Evolutionary conservation across 768 basidiomycete species (phyloP).

Genomic region (Sporobolomyces phaffii): DNA sequence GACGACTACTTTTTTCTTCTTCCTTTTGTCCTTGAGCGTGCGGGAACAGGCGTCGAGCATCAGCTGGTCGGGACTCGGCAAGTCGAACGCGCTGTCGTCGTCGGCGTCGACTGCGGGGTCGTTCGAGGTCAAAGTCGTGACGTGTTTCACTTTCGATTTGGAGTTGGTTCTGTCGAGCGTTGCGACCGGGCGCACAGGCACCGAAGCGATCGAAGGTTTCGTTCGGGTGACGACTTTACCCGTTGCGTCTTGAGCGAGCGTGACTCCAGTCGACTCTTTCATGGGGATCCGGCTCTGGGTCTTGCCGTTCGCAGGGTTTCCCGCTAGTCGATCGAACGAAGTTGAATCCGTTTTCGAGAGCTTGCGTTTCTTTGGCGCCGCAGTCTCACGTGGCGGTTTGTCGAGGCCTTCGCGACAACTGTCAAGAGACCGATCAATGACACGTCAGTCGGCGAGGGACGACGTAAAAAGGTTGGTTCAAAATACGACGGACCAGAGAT

Average conservation of each 20-base stretch:
- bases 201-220: not conserved
- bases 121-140: too few species aligned
- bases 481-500: conserved; percentile 3
- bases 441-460: too few species aligned
- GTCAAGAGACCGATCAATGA: not conserved
- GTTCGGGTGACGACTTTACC: not conserved
- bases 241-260: not conserved
- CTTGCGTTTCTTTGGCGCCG: not conserved
- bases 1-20: not conserved
- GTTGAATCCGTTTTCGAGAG: not conserved
- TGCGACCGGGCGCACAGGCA: too few species aligned
- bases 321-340: not conserved
- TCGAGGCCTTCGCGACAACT: conserved; percentile 36
- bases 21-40: not conserved
- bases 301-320: not conserved
- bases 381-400: conserved; percentile 26
- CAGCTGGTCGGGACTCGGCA: conserved; percentile 13
- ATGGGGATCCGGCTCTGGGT: conserved; percentile 8
- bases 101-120: not conserved
- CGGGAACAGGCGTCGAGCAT: not conserved
- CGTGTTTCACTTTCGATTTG: not conserved
- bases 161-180: too few species aligned
- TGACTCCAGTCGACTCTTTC: not conserved
- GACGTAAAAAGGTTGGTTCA: not conserved
- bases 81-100: not conserved